Conservation (phyloP, 1,139 yeast species). For the Casaregolazyma suthepensis region DNA sequence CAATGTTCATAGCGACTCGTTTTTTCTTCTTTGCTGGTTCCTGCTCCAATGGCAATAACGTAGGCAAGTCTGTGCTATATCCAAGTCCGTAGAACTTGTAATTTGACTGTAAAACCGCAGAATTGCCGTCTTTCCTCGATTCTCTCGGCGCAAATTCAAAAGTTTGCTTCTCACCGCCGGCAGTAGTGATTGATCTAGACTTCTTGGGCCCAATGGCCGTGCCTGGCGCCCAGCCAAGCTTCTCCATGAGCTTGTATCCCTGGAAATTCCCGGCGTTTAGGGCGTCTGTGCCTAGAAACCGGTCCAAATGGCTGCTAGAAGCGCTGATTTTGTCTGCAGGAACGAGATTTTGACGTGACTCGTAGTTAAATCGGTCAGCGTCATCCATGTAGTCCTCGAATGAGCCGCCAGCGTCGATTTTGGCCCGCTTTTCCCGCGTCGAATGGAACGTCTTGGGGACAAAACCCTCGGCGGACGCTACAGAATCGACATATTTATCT, state of each 20-base stretch:
- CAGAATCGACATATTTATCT: slow-evolving; percentile 27
- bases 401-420: slow-evolving; percentile 4
- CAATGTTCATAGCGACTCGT: slow-evolving; percentile 2
- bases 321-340: not conserved
- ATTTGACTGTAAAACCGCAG: not conserved
- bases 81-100: slow-evolving; percentile 6
- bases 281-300: not conserved
- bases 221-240: slow-evolving; percentile 29
- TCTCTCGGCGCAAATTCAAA: slow-evolving; percentile 1
- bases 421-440: slow-evolving; percentile 20
- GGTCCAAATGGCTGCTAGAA: not conserved
- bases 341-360: not conserved
- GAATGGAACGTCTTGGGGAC: slow-evolving; percentile 26
- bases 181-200: not conserved
- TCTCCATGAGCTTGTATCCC: slow-evolving; percentile 19
- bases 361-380: slow-evolving; percentile 23
- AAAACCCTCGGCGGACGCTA: slow-evolving; percentile 35
- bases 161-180: not conserved
- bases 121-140: not conserved
- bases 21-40: not conserved
- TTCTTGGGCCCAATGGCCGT: slow-evolving; percentile 23
- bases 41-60: not conserved
- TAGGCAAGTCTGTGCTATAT: slow-evolving; percentile 5
- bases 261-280: not conserved
- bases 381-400: slow-evolving; percentile 32